Evolutionary conservation across 2,329 filamentous ascomycete species (phyloP), one percentile per base, ranked within the genome.

Genomic region (Penicillium hordei): DNA sequence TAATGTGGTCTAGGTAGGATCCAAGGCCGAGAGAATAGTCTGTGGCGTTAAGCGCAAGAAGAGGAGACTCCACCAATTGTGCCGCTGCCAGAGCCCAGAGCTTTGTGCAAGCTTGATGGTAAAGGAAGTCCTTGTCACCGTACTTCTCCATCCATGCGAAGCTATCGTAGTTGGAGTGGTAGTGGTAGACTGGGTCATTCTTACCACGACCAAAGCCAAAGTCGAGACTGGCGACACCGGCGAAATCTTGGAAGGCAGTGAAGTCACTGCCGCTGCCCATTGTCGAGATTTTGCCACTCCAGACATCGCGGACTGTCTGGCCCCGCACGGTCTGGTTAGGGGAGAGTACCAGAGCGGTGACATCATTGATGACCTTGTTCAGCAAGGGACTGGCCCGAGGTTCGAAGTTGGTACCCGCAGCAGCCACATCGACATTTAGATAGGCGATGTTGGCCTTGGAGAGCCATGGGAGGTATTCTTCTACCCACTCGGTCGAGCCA

Each of bases 401-500:
- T 2, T 68, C 66, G 68, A 94, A 91, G n/a, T 79, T 57, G 0
- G 84, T 82, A 0, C 91, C 90, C 5, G 79, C 72, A 4, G 88
- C 83, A 31, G 88, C 90, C 6, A 91, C 86, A 66, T 96, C 93
- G 55, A 96, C 86, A 72, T 96, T 96, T 61, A 96, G 75, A 69
- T 96, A 96, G 10, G 91, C 91, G 17, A 96, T 83, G 56, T 87
- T 89, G 40, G 89, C 82, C 4, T 81, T 81, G 2, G 82, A 81
- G 13, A 96, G 82, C 91, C 91, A 96, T 0, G 90, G 88, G 0
- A 95, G 76, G 67, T 90, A 91, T 64, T 96, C 91, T 70, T 96
- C 92, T 0, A 96, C 91, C 91, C 92, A 96, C 70, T 96, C 93
- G 0, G 93, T 96, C 52, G 88, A 91, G 5, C 93, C 93, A 15